phyloP scores from a whole-genome alignment of 768 basidiomycete genomes.

The Tubosaeta brunneosetosa region DNA sequence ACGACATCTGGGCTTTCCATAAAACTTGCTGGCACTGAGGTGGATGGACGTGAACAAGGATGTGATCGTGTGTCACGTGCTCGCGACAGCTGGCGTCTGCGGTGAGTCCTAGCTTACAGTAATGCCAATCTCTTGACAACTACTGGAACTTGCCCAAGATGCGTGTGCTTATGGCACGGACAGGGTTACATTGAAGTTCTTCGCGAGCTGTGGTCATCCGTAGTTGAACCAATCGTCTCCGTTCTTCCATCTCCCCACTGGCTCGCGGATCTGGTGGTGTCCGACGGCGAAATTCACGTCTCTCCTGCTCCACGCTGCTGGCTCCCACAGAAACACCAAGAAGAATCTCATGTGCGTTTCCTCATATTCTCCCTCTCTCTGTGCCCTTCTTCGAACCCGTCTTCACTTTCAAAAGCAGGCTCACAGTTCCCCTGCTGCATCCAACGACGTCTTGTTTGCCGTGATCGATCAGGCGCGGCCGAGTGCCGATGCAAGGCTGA shows the following conservation, averaged over 20 bases:
- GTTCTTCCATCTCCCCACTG: not conserved
- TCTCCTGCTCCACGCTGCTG: not conserved
- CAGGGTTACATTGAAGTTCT: not conserved
- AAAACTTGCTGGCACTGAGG: not conserved
- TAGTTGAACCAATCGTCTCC: not conserved
- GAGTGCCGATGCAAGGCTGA: not conserved
- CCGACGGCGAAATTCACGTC: not conserved
- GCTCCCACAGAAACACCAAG: not conserved
- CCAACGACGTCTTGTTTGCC: not conserved
- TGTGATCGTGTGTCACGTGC: slow-evolving; percentile 17
- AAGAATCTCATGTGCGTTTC: not conserved
- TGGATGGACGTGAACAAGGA: not conserved
- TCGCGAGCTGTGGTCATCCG: not conserved
- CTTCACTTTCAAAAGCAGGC: not conserved
- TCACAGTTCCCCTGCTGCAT: fast-evolving
- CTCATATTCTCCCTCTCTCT: not conserved
- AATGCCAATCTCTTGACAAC: not conserved
- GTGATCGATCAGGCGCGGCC: not conserved
- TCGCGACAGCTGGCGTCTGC: slow-evolving; percentile 4
- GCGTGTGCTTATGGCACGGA: not conserved
- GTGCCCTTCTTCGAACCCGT: not conserved
- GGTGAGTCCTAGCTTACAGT: no score
- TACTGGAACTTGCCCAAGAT: not conserved
- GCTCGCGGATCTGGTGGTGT: not conserved
- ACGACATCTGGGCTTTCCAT: slow-evolving; percentile 40